These are phyloP conservation scores for Hyphopichia burtonii DNA, from an alignment of 1,139 yeast species.

Conservation along the genomic window DNA sequence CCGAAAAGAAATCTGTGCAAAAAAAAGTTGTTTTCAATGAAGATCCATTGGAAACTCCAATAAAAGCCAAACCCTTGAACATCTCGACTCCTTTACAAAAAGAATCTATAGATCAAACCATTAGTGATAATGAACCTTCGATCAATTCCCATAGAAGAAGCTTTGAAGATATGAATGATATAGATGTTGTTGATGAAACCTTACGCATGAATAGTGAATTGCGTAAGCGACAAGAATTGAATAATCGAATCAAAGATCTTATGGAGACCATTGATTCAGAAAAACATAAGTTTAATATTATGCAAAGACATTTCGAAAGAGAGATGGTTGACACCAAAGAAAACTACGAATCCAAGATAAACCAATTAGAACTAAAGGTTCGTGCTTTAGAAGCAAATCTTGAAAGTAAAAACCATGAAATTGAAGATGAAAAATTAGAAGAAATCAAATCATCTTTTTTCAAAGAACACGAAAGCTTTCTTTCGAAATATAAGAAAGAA, in stretches of 20 bases:
- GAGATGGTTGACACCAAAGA: neutral
- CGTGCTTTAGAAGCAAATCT: neutral
- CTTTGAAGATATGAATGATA: neutral
- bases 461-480: constrained; percentile 7
- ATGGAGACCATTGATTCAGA: neutral
- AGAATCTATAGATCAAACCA: neutral
- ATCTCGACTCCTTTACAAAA: neutral
- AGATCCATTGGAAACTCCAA: constrained; percentile 1
- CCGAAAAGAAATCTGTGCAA: neutral
- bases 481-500: constrained; percentile 6
- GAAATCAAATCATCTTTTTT: constrained; percentile 7
- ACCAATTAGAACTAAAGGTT: neutral
- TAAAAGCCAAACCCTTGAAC: neutral
- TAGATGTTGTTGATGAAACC: constrained; percentile 2
- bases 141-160: neutral
- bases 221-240: constrained; percentile 2
- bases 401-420: neutral
- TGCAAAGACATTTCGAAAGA: neutral
- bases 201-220: constrained; percentile 3
- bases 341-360: neutral
- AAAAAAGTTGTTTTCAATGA: constrained; percentile 1
- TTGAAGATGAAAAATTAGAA: constrained; percentile 5
- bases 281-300: neutral
- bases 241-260: neutral
- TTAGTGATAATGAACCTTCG: neutral